Percentiles rank a stretch among this genome's conserved stretches.
phyloP scores from a whole-genome alignment of 2,329 filamentous ascomycete genomes.

The Neofusicoccum ribis region DNA sequence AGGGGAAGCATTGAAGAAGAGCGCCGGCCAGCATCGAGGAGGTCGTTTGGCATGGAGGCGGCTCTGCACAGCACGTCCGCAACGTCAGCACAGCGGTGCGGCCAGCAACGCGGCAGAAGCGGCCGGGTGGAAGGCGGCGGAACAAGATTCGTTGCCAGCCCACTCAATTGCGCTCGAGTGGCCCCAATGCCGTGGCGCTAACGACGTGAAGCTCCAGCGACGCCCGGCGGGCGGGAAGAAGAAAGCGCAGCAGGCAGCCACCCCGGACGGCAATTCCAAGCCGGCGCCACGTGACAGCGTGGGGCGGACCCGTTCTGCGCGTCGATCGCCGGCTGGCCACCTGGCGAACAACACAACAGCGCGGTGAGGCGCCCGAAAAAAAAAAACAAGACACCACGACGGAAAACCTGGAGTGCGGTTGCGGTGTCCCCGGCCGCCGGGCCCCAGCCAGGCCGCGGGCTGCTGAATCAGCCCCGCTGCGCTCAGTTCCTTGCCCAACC shows the following conservation, averaged over 20 bases:
- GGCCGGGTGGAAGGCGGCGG: not conserved
- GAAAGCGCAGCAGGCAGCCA: not conserved
- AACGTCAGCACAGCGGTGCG: too few species aligned
- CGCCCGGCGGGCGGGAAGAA: not conserved
- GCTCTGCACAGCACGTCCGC: too few species aligned
- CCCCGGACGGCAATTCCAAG: not conserved
- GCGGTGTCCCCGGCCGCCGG: too few species aligned
- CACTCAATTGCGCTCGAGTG: not conserved
- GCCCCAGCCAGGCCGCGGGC: not conserved
- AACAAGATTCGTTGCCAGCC: not conserved
- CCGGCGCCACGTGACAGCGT: not conserved
- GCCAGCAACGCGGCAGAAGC: too few species aligned
- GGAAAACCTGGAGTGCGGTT: too few species aligned
- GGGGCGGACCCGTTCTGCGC: not conserved
- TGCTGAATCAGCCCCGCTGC: not conserved
- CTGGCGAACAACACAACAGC: not conserved
- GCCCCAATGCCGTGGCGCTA: too few species aligned
- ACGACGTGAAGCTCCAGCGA: not conserved
- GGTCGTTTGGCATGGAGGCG: not conserved
- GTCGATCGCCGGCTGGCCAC: not conserved
- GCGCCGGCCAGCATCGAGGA: not conserved
- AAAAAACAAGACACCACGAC: not conserved
- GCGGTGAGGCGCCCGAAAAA: not conserved
- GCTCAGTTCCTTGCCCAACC: constrained; percentile 2
- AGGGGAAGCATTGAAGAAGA: not conserved